Conservation (phyloP, 768 basidiomycete species). For the Lentinula edodes region DNA sequence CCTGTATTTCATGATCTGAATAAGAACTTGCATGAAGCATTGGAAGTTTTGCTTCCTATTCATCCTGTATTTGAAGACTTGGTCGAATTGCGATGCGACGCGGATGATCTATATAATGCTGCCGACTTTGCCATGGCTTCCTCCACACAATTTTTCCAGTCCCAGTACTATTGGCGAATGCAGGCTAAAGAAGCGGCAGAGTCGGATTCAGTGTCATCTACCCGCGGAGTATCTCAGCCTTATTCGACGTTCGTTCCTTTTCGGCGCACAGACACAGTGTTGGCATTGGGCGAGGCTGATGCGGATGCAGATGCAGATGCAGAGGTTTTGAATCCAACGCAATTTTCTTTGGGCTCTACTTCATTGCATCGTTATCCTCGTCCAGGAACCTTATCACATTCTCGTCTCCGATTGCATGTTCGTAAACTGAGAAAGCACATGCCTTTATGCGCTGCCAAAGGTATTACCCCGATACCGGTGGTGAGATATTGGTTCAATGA, state of each 20-base stretch:
- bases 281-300: neutral
- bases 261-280: neutral
- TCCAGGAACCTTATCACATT: neutral
- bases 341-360: neutral
- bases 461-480: neutral
- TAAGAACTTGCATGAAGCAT: neutral
- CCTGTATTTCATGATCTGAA: neutral
- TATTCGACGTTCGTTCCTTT: conserved; percentile 1
- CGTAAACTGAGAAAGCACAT: neutral
- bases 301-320: neutral
- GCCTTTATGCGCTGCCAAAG: conserved; percentile 1
- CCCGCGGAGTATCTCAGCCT: neutral
- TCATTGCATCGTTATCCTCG: neutral
- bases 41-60: neutral
- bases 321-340: neutral
- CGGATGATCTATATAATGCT: conserved; percentile 2
- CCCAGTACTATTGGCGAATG: neutral
- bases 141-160: neutral
- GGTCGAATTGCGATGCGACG: conserved; percentile 1
- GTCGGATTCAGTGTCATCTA: neutral
- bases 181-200: neutral
- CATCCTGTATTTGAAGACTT: neutral
- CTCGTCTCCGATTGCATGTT: neutral
- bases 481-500: conserved; percentile 3
- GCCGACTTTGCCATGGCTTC: conserved; percentile 3